A percentile compares a stretch with the other conserved stretches of the same genome.
Conservation (phyloP, 2,329 filamentous ascomycete species). For the Trichophyton benhamiae region DNA sequence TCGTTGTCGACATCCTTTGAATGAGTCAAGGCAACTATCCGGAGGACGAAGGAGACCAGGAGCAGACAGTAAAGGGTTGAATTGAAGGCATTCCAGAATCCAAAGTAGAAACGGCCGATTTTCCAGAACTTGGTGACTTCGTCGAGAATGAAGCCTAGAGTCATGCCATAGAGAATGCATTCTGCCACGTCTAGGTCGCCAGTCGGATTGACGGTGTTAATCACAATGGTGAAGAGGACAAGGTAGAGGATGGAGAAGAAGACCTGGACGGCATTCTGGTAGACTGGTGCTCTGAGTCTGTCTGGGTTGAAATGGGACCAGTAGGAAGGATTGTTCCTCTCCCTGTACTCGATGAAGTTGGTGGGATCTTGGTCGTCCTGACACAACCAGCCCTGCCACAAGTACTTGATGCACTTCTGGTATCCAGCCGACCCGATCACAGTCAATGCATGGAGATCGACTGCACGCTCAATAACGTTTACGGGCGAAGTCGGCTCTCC, state of each 20-base stretch:
- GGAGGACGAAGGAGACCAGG: constrained; percentile 62
- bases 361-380: constrained; percentile 85
- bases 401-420: constrained; percentile 83
- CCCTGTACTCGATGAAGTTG: constrained; percentile 77
- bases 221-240: constrained; percentile 72
- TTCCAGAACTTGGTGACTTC: constrained; percentile 87
- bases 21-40: constrained; percentile 65
- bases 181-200: constrained; percentile 80
- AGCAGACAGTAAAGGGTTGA: constrained; percentile 67
- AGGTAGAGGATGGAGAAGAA: constrained; percentile 74
- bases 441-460: constrained; percentile 77
- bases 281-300: constrained; percentile 80
- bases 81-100: constrained; percentile 98
- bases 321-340: constrained; percentile 67
- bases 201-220: constrained; percentile 81
- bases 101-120: constrained; percentile 77
- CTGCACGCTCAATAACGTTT: constrained; percentile 86
- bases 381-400: constrained; percentile 95
- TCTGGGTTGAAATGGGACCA: constrained; percentile 81
- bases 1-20: constrained; percentile 38
- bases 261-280: constrained; percentile 84
- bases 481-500: constrained; percentile 59
- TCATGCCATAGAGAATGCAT: constrained; percentile 77
- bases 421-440: constrained; percentile 90
- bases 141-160: constrained; percentile 78